A percentile compares a stretch with the other conserved stretches of the same genome.
Evolutionary conservation across 495 filamentous ascomycete species (phyloP).

Genomic region (Hyphodiscus hymeniophilus): DNA sequence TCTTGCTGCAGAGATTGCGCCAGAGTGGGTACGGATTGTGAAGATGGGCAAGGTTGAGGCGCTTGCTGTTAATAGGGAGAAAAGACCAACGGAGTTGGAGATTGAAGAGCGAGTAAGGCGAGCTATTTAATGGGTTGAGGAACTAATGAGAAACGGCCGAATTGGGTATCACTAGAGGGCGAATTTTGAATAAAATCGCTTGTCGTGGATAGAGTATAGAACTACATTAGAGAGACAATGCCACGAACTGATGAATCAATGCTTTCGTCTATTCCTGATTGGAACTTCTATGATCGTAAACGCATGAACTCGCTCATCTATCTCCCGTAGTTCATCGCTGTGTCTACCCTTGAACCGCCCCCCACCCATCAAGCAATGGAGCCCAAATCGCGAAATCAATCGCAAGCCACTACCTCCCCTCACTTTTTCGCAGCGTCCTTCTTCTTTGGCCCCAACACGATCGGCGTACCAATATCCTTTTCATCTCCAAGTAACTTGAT

Average conservation of each 20-base stretch:
- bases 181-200: too few species aligned
- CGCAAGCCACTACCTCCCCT: too few species aligned
- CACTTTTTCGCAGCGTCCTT: neutral
- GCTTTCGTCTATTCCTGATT: too few species aligned
- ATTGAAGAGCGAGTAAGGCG: constrained; percentile 35
- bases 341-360: too few species aligned
- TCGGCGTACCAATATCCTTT: constrained; percentile 72
- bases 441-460: constrained; percentile 49
- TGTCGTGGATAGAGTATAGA: neutral
- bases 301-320: too few species aligned
- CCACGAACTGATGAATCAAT: constrained; percentile 5
- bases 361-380: too few species aligned
- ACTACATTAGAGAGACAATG: neutral
- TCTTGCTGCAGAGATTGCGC: constrained; percentile 50
- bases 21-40: constrained; percentile 53
- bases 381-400: too few species aligned
- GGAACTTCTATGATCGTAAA: too few species aligned
- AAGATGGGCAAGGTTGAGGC: constrained; percentile 45
- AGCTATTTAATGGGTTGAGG: constrained; percentile 6
- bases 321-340: too few species aligned
- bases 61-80: constrained; percentile 44
- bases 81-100: constrained; percentile 32
- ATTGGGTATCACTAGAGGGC: too few species aligned
- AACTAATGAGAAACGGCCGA: too few species aligned
- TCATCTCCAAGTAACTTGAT: constrained; percentile 71